These are phyloP conservation scores for Neoascochyta sp. DNA, from an alignment of 2,329 filamentous ascomycete species.

Conservation along the genomic window DNA sequence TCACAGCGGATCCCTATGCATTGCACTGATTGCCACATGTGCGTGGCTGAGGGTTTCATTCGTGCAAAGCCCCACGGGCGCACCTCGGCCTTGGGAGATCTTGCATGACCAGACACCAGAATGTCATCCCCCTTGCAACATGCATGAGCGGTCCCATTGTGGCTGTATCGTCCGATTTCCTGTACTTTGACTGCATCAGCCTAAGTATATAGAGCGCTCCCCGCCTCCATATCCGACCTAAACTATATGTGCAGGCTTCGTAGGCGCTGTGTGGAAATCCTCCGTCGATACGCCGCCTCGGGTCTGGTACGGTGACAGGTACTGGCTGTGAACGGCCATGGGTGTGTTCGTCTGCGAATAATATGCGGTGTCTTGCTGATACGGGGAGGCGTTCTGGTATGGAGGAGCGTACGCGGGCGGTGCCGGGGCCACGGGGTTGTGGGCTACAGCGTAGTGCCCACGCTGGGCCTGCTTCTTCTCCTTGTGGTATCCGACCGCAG, in stretches of 20 bases:
- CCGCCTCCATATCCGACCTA: constrained; percentile 4
- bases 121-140: no score
- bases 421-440: constrained; percentile 24
- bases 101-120: no score
- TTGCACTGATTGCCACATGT: no score
- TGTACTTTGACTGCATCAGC: no score
- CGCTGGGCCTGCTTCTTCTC: constrained; percentile 33
- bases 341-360: constrained; percentile 16
- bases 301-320: constrained; percentile 17
- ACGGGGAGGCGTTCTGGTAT: constrained; percentile 14
- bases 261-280: constrained; percentile 22
- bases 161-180: no score
- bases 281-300: constrained; percentile 14
- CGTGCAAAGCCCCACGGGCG: no score
- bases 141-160: no score
- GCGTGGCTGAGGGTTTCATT: no score
- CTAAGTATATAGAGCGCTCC: no score
- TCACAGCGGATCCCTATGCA: no score
- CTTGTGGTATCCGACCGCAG: constrained; percentile 34
- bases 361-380: constrained; percentile 26
- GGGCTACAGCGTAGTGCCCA: constrained; percentile 32
- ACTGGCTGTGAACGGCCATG: constrained; percentile 14
- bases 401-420: constrained; percentile 10
- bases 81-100: no score
- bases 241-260: constrained; percentile 28